Conservation (phyloP, 371 early-diverging fungal species). For the Lichtheimia hyalospora region DNA sequence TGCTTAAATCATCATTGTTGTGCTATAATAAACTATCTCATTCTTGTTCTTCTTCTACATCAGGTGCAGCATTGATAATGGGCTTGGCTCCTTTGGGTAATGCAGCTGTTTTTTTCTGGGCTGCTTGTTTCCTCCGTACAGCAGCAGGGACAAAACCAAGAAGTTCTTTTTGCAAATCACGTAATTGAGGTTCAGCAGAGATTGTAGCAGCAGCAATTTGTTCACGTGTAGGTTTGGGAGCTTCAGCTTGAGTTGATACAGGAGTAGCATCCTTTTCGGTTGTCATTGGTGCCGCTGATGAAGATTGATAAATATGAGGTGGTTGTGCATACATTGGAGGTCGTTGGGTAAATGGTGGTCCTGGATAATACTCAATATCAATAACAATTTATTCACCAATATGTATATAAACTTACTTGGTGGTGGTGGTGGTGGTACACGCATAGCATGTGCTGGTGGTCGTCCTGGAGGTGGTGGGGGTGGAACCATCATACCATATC, state of each 20-base stretch:
- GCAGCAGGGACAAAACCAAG: slow-evolving; percentile 62
- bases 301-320: neutral
- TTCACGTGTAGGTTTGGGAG: slow-evolving; percentile 6
- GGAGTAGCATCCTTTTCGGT: neutral
- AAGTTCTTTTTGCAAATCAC: slow-evolving; percentile 66
- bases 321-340: neutral
- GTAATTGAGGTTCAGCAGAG: slow-evolving; percentile 63
- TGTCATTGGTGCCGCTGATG: neutral
- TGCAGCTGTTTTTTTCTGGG: slow-evolving; percentile 38
- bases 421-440: slow-evolving; percentile 15
- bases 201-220: slow-evolving; percentile 41
- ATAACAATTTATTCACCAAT: too few species aligned
- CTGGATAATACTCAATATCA: neutral
- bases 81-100: slow-evolving; percentile 46
- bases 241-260: neutral
- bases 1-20: neutral
- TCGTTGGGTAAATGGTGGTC: neutral
- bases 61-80: slow-evolving; percentile 54
- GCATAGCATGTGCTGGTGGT: slow-evolving; percentile 11
- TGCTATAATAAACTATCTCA: neutral
- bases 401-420: slow-evolving; percentile 3
- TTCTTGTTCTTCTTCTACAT: slow-evolving; percentile 34
- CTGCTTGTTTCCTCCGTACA: slow-evolving; percentile 54
- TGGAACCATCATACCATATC: slow-evolving; percentile 6
- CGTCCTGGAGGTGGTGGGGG: slow-evolving; percentile 10